Evolutionary conservation across 2,329 filamentous ascomycete genomes (phyloP), one percentile per base, ranked within the genome.

Genomic region (Nectriaceae sp.): DNA sequence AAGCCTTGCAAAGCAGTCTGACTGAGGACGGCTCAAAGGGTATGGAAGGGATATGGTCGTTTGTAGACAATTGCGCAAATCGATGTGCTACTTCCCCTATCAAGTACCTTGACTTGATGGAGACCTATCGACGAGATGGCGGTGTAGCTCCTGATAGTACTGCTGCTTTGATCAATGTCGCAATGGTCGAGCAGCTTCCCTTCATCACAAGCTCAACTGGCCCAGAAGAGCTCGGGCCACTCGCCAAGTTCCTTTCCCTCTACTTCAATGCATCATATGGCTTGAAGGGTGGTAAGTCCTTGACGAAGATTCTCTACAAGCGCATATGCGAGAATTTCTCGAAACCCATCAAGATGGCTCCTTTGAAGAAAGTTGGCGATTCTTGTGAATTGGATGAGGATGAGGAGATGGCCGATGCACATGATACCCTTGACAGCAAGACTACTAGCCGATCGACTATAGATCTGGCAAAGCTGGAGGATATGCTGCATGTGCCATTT

Each of bases 21-120:
- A 36, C 49, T 4, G 57, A 61, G 18, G 44, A 46, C 11, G 57
- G 52, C 20, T 26, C 50, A 1, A 50, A 55, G 10, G 45, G 56
- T 11, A 67, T 77, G 56, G 68, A 73, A 13, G 57, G 64, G 0
- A 64, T 91, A 1, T 88, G 88, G 71, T 67, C 75, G 1, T 95
- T 94, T 62, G 67, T 97, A 21, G 92, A 97, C 62, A 91, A 95
- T 53, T 95, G 90, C 66, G 76, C 89, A 44, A 83, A 83, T 22
- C 83, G 92, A 20, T 89, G 89, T 57, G 85, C 85, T 15, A 84
- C 74, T 3, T 86, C 87, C 20, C 88, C 90, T 0, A 86, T 95
- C 62, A 95, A 90, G 64, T 93, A 96, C 61, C 83, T 94, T 21
- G 88, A 94, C 52, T 74, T 84, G 61, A 68, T 89, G 21, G 77